A percentile compares a stretch with the other conserved stretches of the same genome.
phyloP scores from a whole-genome alignment of 176 grass and related monocot genomes.

The Bothriochloa decipiens region DNA sequence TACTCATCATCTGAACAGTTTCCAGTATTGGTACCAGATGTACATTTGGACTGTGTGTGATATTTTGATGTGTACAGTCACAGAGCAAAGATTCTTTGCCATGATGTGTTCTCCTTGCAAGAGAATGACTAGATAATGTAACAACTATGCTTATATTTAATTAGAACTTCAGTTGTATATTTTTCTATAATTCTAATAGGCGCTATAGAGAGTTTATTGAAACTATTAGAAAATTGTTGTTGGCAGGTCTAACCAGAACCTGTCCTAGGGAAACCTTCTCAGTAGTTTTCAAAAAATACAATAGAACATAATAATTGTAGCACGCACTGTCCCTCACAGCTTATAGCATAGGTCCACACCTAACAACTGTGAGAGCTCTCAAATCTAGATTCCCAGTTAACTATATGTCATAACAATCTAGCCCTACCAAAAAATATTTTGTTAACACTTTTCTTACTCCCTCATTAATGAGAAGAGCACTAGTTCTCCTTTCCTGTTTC shows the following conservation, averaged over 20 bases:
- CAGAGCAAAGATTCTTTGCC: not conserved
- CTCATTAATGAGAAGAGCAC: not conserved
- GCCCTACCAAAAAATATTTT: not conserved
- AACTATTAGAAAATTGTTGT: not conserved
- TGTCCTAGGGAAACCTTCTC: not conserved
- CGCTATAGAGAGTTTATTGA: not conserved
- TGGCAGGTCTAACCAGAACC: not conserved
- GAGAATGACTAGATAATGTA: not conserved
- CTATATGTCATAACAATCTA: not conserved
- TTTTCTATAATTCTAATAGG: not conserved
- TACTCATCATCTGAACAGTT: not conserved
- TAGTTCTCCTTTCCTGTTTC: conserved; percentile 1
- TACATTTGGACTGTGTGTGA: not conserved
- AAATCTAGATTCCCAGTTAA: not conserved
- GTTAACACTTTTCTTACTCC: not conserved
- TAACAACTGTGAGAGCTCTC: conserved; percentile 2
- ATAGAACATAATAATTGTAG: not conserved
- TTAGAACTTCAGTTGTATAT: not conserved
- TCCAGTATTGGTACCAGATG: not conserved
- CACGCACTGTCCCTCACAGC: not conserved
- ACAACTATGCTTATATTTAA: not conserved
- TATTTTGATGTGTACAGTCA: not conserved
- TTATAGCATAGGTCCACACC: not conserved
- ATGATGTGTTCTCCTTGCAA: not conserved
- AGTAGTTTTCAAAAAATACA: not conserved